Percentiles rank a stretch among this genome's conserved stretches.
Conservation (phyloP, 148 eudicot genomes). For the Rhododendron mucronatum region DNA sequence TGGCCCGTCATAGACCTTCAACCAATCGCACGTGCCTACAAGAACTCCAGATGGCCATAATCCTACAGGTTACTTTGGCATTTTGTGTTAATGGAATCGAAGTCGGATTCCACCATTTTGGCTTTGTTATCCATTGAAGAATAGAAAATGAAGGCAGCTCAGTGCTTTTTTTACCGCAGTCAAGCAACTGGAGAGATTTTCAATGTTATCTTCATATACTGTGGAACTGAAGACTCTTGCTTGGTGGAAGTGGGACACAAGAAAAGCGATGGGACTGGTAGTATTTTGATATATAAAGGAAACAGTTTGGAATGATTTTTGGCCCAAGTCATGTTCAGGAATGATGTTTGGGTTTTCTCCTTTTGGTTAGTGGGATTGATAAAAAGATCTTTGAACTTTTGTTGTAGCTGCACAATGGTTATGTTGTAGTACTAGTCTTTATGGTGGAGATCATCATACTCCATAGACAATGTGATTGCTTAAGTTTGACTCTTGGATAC, state of each 20-base stretch:
- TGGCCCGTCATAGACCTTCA: slow-evolving; percentile 25
- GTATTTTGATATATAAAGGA: not conserved
- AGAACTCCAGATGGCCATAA: slow-evolving; percentile 17
- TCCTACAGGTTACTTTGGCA: not conserved
- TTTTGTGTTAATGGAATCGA: slow-evolving; percentile 14
- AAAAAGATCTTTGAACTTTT: not conserved
- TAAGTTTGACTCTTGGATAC: not conserved
- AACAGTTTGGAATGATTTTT: not conserved
- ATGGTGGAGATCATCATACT: not conserved
- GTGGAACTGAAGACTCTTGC: not conserved
- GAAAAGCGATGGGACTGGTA: not conserved
- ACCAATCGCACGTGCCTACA: slow-evolving; percentile 18
- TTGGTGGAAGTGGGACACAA: not conserved
- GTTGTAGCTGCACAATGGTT: not conserved
- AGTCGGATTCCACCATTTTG: slow-evolving; percentile 10
- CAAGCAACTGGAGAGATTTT: slow-evolving; percentile 3
- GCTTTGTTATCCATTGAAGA: not conserved
- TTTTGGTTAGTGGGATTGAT: not conserved
- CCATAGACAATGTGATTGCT: not conserved
- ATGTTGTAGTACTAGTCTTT: not conserved
- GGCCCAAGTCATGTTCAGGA: not conserved
- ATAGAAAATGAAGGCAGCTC: not conserved
- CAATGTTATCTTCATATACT: not conserved
- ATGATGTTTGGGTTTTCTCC: not conserved
- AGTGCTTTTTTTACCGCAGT: not conserved